Percentiles rank a stretch among this genome's conserved stretches.
Evolutionary conservation across 495 filamentous ascomycete species (phyloP).

Genomic region (Talaromyces borbonicus): DNA sequence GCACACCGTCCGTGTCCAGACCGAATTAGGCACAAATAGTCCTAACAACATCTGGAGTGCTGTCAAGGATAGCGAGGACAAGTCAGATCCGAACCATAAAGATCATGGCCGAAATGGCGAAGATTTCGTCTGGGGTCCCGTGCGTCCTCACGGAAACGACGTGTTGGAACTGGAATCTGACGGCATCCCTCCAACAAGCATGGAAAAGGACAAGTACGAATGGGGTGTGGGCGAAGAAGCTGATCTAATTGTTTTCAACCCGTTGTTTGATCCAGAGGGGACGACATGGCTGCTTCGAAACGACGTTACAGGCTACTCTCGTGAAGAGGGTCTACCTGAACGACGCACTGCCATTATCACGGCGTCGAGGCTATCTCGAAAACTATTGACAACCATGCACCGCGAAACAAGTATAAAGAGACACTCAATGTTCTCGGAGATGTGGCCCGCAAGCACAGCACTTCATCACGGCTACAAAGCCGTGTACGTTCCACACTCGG

Average conservation of each 20-base stretch:
- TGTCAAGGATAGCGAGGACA: slow-evolving; percentile 25
- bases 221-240: slow-evolving; percentile 94
- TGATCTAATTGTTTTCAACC: slow-evolving; percentile 88
- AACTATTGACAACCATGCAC: slow-evolving; percentile 82
- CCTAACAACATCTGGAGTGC: slow-evolving; percentile 63
- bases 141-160: slow-evolving; percentile 54
- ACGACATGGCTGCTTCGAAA: slow-evolving; percentile 82
- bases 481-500: slow-evolving; percentile 84
- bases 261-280: slow-evolving; percentile 80
- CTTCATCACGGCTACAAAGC: slow-evolving; percentile 94
- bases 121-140: slow-evolving; percentile 77
- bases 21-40: slow-evolving; percentile 66
- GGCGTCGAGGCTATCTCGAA: slow-evolving; percentile 68
- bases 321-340: slow-evolving; percentile 53
- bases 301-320: slow-evolving; percentile 87
- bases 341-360: slow-evolving; percentile 86
- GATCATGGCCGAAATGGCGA: slow-evolving; percentile 46
- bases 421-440: slow-evolving; percentile 90
- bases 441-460: slow-evolving; percentile 82
- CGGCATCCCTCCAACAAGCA: slow-evolving; percentile 56
- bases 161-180: slow-evolving; percentile 61
- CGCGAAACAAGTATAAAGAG: slow-evolving; percentile 68
- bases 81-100: slow-evolving; percentile 26
- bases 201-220: slow-evolving; percentile 67
- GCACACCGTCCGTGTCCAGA: slow-evolving; percentile 85